Base-by-base conservation (phyloP, 2,329 filamentous ascomycete genomes). In the Drechslera avenae region DNA sequence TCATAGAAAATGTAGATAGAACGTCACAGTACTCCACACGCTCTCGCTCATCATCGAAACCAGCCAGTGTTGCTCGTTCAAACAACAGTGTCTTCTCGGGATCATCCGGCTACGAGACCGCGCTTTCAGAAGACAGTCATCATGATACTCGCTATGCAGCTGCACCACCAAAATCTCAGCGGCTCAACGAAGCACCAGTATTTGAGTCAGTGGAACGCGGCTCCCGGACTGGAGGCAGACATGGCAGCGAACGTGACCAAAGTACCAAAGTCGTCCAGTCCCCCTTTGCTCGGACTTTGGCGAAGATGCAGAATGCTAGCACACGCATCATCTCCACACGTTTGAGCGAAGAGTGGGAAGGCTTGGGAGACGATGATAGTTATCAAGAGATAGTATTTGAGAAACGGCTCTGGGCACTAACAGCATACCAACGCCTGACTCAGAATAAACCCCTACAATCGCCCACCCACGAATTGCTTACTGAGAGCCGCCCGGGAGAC, bases 291-390 rank as follows among this genome's bases (percentile, higher is more conserved):
- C 62, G 64, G 16, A 61, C 61, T 3, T 33, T 67, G 32, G 55
- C 57, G 7, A 67, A 66, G 54, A 67, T 67, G 60, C 59, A 66
- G 39, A 57, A 49, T 37, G 64, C 63, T 10, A 57, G 64, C 30
- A 43, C 61, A 17, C 62, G 63, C 50, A 67, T 67, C 36, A 59
- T 64, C 40, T 59, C 61, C 13, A 50, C 62, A 17, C 56, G 64
- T 1, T 39, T 67, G 39, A 63, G 59, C 13, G 64, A 67, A 50
- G 64, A 67, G 34, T 67, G 64, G 64, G 63, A 66, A 30, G 61
- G 60, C 12, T 56, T 67, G 12, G 61, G 62, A 5, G 63, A 65
- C 18, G 64, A 67, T 21, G 61, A 66, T 18, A 66, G 62, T 34
- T 57, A 53, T 17, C 61, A 63, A 34, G 64, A 67, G 34, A 57